phyloP scores from a whole-genome alignment of 2,329 filamentous ascomycete genomes.

The Simplicillium aogashimaense region DNA sequence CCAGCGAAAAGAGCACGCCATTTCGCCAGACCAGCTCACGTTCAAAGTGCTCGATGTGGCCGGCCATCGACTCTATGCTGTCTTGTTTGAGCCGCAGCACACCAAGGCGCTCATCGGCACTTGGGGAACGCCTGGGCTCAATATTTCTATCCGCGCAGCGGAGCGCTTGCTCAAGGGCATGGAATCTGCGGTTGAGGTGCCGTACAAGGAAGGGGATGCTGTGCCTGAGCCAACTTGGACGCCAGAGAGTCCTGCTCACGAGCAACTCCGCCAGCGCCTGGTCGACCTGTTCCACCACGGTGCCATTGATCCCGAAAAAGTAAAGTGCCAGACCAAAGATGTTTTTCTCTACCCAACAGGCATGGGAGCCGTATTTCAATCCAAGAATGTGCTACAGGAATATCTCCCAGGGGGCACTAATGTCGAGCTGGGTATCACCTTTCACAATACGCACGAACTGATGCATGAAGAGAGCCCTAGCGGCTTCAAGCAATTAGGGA shows the following conservation, averaged over 20 bases:
- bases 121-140: slow-evolving; percentile 36
- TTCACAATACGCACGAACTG: slow-evolving; percentile 37
- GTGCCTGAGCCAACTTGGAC: slow-evolving; percentile 27
- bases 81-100: slow-evolving; percentile 27
- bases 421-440: slow-evolving; percentile 39
- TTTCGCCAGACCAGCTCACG: slow-evolving; percentile 22
- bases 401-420: slow-evolving; percentile 21
- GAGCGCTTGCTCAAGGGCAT: slow-evolving; percentile 29
- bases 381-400: slow-evolving; percentile 26
- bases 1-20: slow-evolving; percentile 21
- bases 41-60: slow-evolving; percentile 31
- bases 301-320: slow-evolving; percentile 17
- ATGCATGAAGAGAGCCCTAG: slow-evolving; percentile 32
- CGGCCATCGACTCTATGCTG: slow-evolving; percentile 30
- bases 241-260: slow-evolving; percentile 26
- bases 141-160: slow-evolving; percentile 34
- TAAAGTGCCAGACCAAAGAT: slow-evolving; percentile 22
- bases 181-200: slow-evolving; percentile 22
- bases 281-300: slow-evolving; percentile 29
- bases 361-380: slow-evolving; percentile 40
- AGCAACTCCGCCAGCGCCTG: slow-evolving; percentile 27
- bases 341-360: slow-evolving; percentile 44
- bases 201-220: slow-evolving; percentile 12
- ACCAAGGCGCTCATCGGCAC: slow-evolving; percentile 25
- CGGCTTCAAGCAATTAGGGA: slow-evolving; percentile 37